phyloP scores from a whole-genome alignment of 2,329 filamentous ascomycete genomes.

The Mycosphaerelloides madeirae region DNA sequence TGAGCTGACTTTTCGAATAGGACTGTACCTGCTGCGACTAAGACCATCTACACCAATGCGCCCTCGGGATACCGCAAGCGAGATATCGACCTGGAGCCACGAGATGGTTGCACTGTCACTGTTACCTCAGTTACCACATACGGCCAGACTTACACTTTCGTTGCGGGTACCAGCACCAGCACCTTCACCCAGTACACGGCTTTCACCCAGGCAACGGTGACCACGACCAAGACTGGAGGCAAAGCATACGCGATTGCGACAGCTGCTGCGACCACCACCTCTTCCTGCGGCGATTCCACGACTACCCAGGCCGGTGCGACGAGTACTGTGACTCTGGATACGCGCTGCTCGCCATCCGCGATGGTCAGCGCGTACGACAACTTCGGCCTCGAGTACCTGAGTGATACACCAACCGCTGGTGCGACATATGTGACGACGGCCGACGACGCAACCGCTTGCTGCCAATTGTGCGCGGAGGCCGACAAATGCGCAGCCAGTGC shows the following conservation, averaged over 20 bases:
- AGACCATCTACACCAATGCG: constrained; percentile 21
- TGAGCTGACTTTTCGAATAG: constrained; percentile 6
- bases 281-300: constrained; percentile 22
- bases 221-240: constrained; percentile 27
- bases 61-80: constrained; percentile 14
- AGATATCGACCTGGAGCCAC: constrained; percentile 16
- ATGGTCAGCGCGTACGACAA: constrained; percentile 24
- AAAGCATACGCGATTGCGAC: constrained; percentile 30
- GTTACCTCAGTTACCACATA: constrained; percentile 27
- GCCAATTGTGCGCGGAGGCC: constrained; percentile 30
- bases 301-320: constrained; percentile 16
- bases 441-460: constrained; percentile 27
- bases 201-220: constrained; percentile 27
- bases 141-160: constrained; percentile 27
- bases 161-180: constrained; percentile 22
- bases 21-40: constrained; percentile 13
- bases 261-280: constrained; percentile 18
- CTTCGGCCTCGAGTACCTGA: constrained; percentile 26
- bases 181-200: constrained; percentile 29
- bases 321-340: constrained; percentile 25
- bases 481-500: constrained; percentile 26
- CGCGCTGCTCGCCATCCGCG: constrained; percentile 29
- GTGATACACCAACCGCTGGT: constrained; percentile 22
- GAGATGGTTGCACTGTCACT: constrained; percentile 27
- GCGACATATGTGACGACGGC: constrained; percentile 27